Evolutionary conservation across 169 alveolate species (phyloP).

Genomic region (Cryptosporidium meleagridis): DNA sequence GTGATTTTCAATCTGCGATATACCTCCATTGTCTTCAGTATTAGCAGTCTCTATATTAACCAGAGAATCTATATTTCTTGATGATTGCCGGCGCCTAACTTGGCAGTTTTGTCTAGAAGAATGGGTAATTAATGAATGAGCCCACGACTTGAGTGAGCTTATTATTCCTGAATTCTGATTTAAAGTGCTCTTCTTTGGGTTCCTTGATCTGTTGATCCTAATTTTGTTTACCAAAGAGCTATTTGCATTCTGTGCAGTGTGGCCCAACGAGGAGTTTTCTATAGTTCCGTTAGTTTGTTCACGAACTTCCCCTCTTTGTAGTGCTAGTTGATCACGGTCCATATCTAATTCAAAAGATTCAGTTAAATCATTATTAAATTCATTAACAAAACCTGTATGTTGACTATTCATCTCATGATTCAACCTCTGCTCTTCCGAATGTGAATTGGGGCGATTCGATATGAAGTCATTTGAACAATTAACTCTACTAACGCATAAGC

Average conservation of each 20-base stretch:
- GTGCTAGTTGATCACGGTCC: background rate
- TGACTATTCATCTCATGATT: background rate
- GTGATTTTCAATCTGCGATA: background rate
- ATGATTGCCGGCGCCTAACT: background rate
- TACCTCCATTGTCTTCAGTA: background rate
- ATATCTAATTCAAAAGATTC: background rate
- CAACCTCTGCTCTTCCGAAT: background rate
- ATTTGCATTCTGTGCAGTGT: background rate
- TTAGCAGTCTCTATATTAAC: background rate
- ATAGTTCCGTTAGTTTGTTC: background rate
- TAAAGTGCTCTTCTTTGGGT: background rate
- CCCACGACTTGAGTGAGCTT: conserved; percentile 15
- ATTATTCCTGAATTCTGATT: conserved; percentile 14
- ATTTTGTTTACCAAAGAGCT: background rate
- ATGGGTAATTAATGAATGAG: conserved; percentile 11
- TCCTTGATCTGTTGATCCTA: background rate
- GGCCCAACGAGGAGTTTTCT: background rate
- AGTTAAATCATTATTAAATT: background rate
- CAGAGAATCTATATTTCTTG: background rate
- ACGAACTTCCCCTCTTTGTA: background rate
- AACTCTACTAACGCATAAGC: background rate
- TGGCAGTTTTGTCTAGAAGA: background rate
- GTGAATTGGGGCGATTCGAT: background rate
- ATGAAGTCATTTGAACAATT: background rate
- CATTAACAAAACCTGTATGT: background rate